phyloP scores from a whole-genome alignment of 306 rosid species.

The Psophocarpus tetragonolobus region DNA sequence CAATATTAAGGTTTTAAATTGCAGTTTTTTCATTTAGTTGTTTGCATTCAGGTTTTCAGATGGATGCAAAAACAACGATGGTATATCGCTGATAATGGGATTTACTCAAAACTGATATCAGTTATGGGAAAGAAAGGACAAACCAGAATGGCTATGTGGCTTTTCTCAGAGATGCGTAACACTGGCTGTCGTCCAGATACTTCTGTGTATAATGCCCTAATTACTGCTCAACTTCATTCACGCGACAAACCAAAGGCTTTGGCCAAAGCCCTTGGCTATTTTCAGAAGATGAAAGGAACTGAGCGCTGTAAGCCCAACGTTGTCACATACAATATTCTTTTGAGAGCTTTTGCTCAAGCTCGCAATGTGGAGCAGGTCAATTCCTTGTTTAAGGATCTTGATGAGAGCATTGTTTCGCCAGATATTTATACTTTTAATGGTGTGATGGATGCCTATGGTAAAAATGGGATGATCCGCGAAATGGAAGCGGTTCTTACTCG shows the following conservation, averaged over 20 bases:
- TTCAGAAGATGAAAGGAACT: conserved; percentile 88
- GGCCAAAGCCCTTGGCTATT: conserved; percentile 73
- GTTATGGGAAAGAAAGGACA: conserved; percentile 95
- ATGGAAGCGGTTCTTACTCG: conserved; percentile 80
- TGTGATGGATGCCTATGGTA: conserved; percentile 95
- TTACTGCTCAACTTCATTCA: conserved; percentile 85
- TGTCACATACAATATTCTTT: conserved; percentile 83
- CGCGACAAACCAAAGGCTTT: conserved; percentile 78
- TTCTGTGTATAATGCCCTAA: conserved; percentile 86
- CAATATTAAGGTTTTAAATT: neutral
- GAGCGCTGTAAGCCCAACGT: conserved; percentile 86
- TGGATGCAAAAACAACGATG: conserved; percentile 98
- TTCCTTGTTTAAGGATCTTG: conserved; percentile 80
- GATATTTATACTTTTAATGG: conserved; percentile 87
- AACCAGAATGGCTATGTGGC: conserved; percentile 94
- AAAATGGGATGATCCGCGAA: conserved; percentile 83
- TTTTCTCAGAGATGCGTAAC: conserved; percentile 92
- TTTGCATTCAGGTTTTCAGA: conserved; percentile 79
- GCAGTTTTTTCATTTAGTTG: conserved; percentile 18
- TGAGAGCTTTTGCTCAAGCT: conserved; percentile 90
- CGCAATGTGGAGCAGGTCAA: conserved; percentile 62
- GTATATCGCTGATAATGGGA: conserved; percentile 91
- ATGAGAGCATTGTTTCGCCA: conserved; percentile 69
- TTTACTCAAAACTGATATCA: conserved; percentile 85
- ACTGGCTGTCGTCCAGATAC: conserved; percentile 89